A percentile compares a stretch with the other conserved stretches of the same genome.
Conservation (phyloP, 768 basidiomycete genomes). For the Lentinula edodes region DNA sequence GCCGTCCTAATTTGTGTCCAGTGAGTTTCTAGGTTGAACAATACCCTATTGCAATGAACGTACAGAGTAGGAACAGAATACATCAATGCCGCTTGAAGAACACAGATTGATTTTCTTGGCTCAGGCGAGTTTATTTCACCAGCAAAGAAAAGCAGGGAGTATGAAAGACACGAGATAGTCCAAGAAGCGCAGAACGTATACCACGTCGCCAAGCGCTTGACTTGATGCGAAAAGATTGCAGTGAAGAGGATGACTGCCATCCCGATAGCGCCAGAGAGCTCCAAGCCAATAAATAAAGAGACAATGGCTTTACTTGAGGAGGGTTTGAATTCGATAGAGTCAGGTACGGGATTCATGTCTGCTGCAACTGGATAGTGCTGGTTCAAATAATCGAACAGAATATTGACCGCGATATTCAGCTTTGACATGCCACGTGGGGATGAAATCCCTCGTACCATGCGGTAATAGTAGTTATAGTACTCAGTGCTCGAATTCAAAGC, state of each 20-base stretch:
- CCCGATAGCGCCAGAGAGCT: slow-evolving; percentile 5
- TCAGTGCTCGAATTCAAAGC: too few species aligned
- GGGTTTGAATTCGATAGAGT: background rate
- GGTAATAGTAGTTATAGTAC: too few species aligned
- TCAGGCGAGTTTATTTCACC: background rate
- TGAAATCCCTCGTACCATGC: too few species aligned
- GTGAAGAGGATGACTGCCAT: slow-evolving; percentile 3
- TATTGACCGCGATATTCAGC: background rate
- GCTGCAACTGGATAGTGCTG: background rate
- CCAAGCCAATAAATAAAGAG: background rate
- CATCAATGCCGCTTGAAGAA: slow-evolving; percentile 7
- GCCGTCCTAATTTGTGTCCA: background rate
- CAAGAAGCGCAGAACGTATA: slow-evolving; percentile 4
- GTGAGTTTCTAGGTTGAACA: background rate
- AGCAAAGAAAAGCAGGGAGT: background rate
- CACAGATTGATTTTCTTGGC: slow-evolving; percentile 4
- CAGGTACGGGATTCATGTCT: background rate
- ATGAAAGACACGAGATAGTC: slow-evolving; percentile 3
- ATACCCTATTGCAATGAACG: background rate
- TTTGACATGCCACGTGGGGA: background rate
- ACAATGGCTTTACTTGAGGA: background rate
- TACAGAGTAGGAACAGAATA: slow-evolving; percentile 11
- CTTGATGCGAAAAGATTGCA: background rate
- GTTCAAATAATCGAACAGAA: too few species aligned
- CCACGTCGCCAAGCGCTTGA: slow-evolving; percentile 3